phyloP scores from a whole-genome alignment of 225 moss, liverwort and hornwort genomes.

The Climacium dendroides region DNA sequence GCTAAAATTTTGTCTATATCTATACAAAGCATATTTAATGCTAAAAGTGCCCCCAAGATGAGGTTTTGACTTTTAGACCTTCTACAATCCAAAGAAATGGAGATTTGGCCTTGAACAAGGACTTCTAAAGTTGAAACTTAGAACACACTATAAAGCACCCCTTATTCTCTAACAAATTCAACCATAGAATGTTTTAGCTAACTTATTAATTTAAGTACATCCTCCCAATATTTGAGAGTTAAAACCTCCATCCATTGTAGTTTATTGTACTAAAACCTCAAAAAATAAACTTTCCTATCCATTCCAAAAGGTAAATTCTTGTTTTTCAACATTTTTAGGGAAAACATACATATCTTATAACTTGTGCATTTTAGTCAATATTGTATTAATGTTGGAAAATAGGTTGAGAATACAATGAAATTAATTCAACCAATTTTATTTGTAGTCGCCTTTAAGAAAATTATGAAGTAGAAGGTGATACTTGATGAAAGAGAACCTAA shows the following conservation, averaged over 20 bases:
- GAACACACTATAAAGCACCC: accelerated
- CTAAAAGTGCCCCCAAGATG: accelerated
- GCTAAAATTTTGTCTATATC: accelerated
- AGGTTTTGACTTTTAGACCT: not conserved
- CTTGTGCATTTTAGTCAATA: not conserved
- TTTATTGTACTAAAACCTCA: not conserved
- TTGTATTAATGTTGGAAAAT: not conserved
- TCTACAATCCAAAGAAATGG: not conserved
- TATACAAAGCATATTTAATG: accelerated
- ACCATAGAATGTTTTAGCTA: accelerated
- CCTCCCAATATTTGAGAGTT: not conserved
- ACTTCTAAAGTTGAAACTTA: not conserved
- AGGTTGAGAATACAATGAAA: not conserved
- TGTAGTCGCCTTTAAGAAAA: not conserved
- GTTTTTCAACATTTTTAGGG: not conserved
- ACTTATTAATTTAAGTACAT: not conserved
- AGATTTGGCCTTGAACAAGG: accelerated
- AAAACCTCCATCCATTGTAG: not conserved
- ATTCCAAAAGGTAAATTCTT: not conserved
- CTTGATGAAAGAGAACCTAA: not conserved
- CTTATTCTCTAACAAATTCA: not conserved
- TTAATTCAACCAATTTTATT: not conserved
- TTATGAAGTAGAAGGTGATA: not conserved
- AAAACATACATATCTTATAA: not conserved
- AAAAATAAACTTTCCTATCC: not conserved